Evolutionary conservation across 2,329 filamentous ascomycete genomes (phyloP).

Genomic region (Fusarium sp.): DNA sequence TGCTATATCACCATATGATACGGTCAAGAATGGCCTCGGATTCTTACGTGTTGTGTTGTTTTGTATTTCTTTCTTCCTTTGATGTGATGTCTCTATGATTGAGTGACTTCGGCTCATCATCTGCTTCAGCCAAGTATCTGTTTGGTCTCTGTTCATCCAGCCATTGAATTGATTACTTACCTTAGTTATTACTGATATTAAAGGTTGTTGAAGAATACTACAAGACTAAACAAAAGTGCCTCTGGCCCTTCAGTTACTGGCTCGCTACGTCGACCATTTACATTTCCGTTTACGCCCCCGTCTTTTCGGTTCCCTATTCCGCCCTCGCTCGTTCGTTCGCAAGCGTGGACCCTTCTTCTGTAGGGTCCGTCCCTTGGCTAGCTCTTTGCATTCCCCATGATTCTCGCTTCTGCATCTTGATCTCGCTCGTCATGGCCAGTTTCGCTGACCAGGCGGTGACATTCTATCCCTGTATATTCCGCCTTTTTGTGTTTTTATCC

Average conservation of each 20-base stretch:
- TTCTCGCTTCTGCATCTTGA: conserved; percentile 27
- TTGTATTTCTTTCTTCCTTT: not conserved
- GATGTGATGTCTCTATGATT: not conserved
- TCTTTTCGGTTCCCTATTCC: conserved; percentile 32
- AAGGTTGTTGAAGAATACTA: not conserved
- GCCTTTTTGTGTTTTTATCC: not conserved
- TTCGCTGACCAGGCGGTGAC: conserved; percentile 25
- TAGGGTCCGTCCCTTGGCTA: conserved; percentile 3
- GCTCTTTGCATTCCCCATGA: conserved; percentile 23
- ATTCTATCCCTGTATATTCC: conserved; percentile 23
- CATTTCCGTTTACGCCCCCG: conserved; percentile 10
- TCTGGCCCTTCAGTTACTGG: not conserved
- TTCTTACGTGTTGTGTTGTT: conserved; percentile 9
- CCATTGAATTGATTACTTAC: not conserved
- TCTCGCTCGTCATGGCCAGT: conserved; percentile 12
- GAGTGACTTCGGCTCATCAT: not conserved
- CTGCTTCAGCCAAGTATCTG: not conserved
- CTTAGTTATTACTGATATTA: not conserved
- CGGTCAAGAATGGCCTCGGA: not conserved
- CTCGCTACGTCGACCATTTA: conserved; percentile 36
- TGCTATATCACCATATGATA: not conserved
- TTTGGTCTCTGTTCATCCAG: not conserved
- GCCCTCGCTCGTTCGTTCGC: conserved; percentile 12
- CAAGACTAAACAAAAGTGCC: not conserved
- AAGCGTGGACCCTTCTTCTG: conserved; percentile 11